phyloP scores from a whole-genome alignment of 495 filamentous ascomycete species.

The Penicillium bialowiezense region DNA sequence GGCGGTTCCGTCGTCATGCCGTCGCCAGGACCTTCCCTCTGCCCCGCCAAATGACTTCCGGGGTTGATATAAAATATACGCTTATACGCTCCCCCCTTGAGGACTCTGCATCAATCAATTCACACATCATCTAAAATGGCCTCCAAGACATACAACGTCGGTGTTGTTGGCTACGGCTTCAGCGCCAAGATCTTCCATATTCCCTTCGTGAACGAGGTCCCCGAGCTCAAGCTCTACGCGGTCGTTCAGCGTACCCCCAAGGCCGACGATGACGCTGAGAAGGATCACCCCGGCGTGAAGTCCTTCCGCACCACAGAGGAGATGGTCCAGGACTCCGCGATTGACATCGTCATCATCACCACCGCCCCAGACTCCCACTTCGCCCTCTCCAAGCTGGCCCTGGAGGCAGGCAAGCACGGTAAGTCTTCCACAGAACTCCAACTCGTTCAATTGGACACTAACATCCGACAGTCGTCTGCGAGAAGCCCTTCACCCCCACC shows the following conservation, averaged over 20 bases:
- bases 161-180: conserved; percentile 67
- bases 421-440: background rate
- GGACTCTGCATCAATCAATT: background rate
- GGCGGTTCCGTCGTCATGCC: conserved; percentile 9
- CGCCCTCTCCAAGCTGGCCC: conserved; percentile 57
- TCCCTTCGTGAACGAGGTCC: conserved; percentile 68
- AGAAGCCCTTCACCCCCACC: conserved; percentile 86
- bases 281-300: conserved; percentile 66
- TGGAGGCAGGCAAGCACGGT: conserved; percentile 76
- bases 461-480: conserved; percentile 57
- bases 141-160: conserved; percentile 54
- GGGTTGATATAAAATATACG: conserved; percentile 17
- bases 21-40: conserved; percentile 45
- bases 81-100: background rate
- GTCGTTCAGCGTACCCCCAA: conserved; percentile 77
- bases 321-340: conserved; percentile 60
- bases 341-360: conserved; percentile 73
- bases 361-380: conserved; percentile 78
- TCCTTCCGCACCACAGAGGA: conserved; percentile 59
- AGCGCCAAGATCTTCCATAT: conserved; percentile 91
- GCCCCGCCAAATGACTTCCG: conserved; percentile 23
- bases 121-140: conserved; percentile 32
- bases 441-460: background rate
- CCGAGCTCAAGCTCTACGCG: conserved; percentile 67
- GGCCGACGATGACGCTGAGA: conserved; percentile 58